These are phyloP conservation scores for Elsinoe perseae DNA, from an alignment of 2,329 filamentous ascomycete species.

Conservation along the genomic window DNA sequence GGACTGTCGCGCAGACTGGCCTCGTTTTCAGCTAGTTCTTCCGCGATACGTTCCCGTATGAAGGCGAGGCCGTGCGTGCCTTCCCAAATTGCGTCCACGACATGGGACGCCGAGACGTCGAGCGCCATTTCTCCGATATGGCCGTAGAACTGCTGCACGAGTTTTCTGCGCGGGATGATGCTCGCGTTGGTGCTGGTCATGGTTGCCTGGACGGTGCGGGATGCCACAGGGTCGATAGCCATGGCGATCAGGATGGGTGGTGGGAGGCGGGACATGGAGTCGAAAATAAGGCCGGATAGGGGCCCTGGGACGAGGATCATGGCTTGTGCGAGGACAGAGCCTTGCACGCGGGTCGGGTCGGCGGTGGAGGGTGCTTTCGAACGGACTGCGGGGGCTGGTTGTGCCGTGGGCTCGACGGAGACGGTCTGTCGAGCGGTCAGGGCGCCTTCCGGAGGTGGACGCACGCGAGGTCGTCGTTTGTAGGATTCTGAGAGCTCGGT, in stretches of 20 bases:
- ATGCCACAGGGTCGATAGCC: slow-evolving; percentile 52
- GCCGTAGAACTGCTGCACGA: slow-evolving; percentile 56
- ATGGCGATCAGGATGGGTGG: slow-evolving; percentile 51
- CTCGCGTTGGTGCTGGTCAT: slow-evolving; percentile 48
- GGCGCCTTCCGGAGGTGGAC: slow-evolving; percentile 12
- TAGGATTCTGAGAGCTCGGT: slow-evolving; percentile 6
- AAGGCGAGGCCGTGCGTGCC: slow-evolving; percentile 57
- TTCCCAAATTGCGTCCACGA: slow-evolving; percentile 59
- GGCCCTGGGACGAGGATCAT: slow-evolving; percentile 68
- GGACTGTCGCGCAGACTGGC: slow-evolving; percentile 54
- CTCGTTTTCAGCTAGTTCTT: slow-evolving; percentile 54
- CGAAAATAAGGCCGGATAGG: slow-evolving; percentile 63
- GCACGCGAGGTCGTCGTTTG: not conserved
- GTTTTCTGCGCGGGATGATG: slow-evolving; percentile 52
- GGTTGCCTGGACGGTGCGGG: slow-evolving; percentile 58
- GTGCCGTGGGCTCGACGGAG: slow-evolving; percentile 14
- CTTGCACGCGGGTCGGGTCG: slow-evolving; percentile 50
- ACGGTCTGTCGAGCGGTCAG: slow-evolving; percentile 17
- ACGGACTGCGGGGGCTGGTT: not conserved
- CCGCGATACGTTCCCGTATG: slow-evolving; percentile 59
- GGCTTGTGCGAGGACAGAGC: slow-evolving; percentile 69
- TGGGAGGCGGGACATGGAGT: slow-evolving; percentile 44
- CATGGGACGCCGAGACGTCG: slow-evolving; percentile 56
- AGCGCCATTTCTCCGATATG: slow-evolving; percentile 54
- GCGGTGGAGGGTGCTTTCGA: slow-evolving; percentile 17